Evolutionary conservation across 2,329 filamentous ascomycete species (phyloP), one percentile per base, ranked within the genome.

Genomic region (Chaetomium strumarium): DNA sequence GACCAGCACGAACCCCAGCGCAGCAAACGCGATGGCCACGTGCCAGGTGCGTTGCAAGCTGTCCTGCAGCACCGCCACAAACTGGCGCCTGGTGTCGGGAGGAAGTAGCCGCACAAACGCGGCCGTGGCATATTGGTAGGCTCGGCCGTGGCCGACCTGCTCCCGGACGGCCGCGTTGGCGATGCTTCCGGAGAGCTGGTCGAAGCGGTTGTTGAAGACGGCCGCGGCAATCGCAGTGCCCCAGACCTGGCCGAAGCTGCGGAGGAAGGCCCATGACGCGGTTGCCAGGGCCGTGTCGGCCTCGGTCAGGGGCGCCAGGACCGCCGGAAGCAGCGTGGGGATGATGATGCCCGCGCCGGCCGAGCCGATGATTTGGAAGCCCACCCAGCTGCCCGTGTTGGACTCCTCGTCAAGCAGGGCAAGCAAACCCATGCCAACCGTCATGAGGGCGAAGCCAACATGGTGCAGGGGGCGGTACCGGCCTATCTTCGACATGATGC

Each of bases 171-270:
- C n/a, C n/a, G n/a, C n/a, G n/a, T n/a, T n/a, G n/a, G n/a, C n/a
- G n/a, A n/a, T n/a, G n/a, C n/a, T n/a, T n/a, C n/a, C n/a, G n/a
- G n/a, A n/a, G n/a, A 58, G 48, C 33, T 57, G 43, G 1, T 51
- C 56, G 39, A 55, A 57, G 3, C 57, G 57, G 53, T 56, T 64
- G 53, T 59, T 64, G 59, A 72, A 77, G 38, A 77, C 66, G 7
- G 69, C 64, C 2, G 66, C 68, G 0, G 71, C 67, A 33, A 80
- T 69, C 0, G 73, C 67, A 1, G 74, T 67, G 9, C 74, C 76
- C 62, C 76, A 72, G 3, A 73, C 70, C n/a, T 66, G 60, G 2
- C 76, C 77, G 31, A 79, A 71, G 49, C 63, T 70, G 36, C 75
- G 70, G 52, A 75, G 61, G 52, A 79, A 80, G 0, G 66, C 61